phyloP scores from a whole-genome alignment of 2,329 filamentous ascomycete species.

The Aspergillus pseudoviridinutans region DNA sequence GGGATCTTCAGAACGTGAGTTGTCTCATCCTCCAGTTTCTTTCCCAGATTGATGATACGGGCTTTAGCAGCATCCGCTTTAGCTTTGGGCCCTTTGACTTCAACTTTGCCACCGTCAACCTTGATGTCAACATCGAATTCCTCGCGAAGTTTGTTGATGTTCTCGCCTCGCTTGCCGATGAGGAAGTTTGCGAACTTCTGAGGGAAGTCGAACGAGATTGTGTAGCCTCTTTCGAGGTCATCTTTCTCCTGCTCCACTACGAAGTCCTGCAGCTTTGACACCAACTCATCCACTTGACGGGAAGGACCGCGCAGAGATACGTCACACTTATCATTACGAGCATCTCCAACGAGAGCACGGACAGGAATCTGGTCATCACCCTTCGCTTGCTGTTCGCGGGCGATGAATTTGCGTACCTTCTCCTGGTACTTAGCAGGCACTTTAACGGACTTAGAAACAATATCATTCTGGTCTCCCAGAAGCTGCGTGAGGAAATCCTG shows the following conservation, averaged over 20 bases:
- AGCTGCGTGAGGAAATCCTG: conserved; percentile 53
- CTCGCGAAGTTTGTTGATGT: conserved; percentile 65
- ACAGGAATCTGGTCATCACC: conserved; percentile 52
- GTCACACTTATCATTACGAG: conserved; percentile 35
- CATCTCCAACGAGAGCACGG: conserved; percentile 49
- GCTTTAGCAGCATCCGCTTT: conserved; percentile 85
- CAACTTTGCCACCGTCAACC: conserved; percentile 88
- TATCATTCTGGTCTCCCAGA: conserved; percentile 52
- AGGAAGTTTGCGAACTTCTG: conserved; percentile 90
- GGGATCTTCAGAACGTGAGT: conserved; percentile 86
- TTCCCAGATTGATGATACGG: conserved; percentile 74
- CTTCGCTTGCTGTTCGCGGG: conserved; percentile 52
- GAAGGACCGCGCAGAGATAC: conserved; percentile 74
- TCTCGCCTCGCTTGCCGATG: conserved; percentile 63
- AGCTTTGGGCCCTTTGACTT: conserved; percentile 90
- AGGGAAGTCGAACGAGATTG: conserved; percentile 83
- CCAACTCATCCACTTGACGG: conserved; percentile 67
- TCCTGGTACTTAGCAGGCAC: conserved; percentile 60
- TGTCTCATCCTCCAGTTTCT: conserved; percentile 85
- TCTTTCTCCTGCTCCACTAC: conserved; percentile 85
- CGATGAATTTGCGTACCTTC: conserved; percentile 58
- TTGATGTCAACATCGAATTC: conserved; percentile 76
- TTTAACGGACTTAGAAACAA: conserved; percentile 52
- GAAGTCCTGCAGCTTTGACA: conserved; percentile 70
- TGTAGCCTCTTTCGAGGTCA: conserved; percentile 89